Evolutionary conservation across 352 stramenopile species (phyloP).

Genomic region (Phytophthora cajani): DNA sequence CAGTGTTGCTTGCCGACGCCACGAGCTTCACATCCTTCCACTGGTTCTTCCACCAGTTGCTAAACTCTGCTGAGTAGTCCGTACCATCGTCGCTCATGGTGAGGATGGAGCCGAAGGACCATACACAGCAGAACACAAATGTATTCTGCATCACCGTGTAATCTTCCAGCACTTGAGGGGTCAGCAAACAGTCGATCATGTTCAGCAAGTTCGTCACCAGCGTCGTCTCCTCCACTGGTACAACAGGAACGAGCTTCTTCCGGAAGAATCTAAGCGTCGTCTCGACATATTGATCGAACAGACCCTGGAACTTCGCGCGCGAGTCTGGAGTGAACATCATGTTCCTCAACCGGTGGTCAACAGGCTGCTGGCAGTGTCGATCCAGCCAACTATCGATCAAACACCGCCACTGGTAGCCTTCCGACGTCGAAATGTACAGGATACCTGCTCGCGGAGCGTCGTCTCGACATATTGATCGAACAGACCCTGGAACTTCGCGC

Average conservation of each 20-base stretch:
- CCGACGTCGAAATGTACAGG: constrained; percentile 95
- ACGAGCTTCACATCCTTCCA: constrained; percentile 97
- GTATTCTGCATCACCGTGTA: constrained; percentile 89
- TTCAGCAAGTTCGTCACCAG: constrained; percentile 94
- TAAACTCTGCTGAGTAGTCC: constrained; percentile 95
- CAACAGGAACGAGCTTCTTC: constrained; percentile 92
- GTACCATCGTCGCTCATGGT: constrained; percentile 94
- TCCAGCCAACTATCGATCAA: constrained; percentile 95
- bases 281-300: constrained; percentile 95
- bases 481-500: constrained; percentile 81
- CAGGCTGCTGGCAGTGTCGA: constrained; percentile 64
- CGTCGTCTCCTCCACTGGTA: constrained; percentile 94
- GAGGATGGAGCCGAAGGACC: constrained; percentile 94
- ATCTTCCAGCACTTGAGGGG: constrained; percentile 75
- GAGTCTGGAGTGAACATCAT: constrained; percentile 85
- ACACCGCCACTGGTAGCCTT: constrained; percentile 95
- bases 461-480: constrained; percentile 94
- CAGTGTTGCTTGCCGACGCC: constrained; percentile 91
- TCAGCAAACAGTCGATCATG: constrained; percentile 95
- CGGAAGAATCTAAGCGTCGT: constrained; percentile 95
- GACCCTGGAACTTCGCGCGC: constrained; percentile 77
- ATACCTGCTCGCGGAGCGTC: constrained; percentile 95
- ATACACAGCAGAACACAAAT: constrained; percentile 97
- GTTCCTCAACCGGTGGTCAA: constrained; percentile 71
- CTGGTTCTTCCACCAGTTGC: constrained; percentile 95